Evolutionary conservation across 306 rosid species (phyloP).

Genomic region (Begonia peltatifolia): DNA sequence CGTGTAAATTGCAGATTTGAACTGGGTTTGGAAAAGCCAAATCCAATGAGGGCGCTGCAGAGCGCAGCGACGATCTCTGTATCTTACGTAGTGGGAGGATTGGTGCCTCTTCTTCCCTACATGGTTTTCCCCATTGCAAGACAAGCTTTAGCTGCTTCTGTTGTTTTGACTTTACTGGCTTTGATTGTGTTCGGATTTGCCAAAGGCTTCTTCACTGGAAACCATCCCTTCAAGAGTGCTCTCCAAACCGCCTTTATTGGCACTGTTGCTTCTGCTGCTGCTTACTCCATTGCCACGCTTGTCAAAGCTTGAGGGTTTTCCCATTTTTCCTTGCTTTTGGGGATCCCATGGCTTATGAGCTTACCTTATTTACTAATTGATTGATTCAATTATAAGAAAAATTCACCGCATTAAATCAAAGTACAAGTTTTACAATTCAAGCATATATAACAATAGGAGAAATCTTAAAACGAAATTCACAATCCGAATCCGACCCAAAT

Average conservation of each 20-base stretch:
- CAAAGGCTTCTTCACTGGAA: constrained; percentile 71
- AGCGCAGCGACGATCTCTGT: constrained; percentile 76
- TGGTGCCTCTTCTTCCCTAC: constrained; percentile 69
- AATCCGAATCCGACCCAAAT: too few relatives aligned
- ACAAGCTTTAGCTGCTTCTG: constrained; percentile 57
- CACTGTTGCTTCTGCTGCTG: constrained; percentile 76
- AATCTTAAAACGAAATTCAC: too few relatives aligned
- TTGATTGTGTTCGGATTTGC: constrained; percentile 63
- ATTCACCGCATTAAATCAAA: too few relatives aligned
- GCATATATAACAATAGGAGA: too few relatives aligned
- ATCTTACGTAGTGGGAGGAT: constrained; percentile 68
- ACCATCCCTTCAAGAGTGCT: constrained; percentile 56
- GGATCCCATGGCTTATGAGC: too few relatives aligned
- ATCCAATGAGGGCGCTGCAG: constrained; percentile 79
- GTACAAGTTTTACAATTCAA: too few relatives aligned
- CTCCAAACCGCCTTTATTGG: constrained; percentile 71
- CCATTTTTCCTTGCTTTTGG: too few relatives aligned
- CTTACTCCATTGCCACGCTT: constrained; percentile 64
- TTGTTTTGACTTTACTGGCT: constrained; percentile 48
- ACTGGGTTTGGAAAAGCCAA: constrained; percentile 82
- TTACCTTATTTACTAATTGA: too few relatives aligned
- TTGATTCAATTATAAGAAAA: too few relatives aligned
- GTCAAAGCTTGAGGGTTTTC: constrained; percentile 12
- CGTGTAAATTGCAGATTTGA: constrained; percentile 48
- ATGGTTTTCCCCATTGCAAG: constrained; percentile 43